These are phyloP conservation scores for Monilinia fructigena DNA, from an alignment of 2,329 filamentous ascomycete genomes.

Conservation along the genomic window DNA sequence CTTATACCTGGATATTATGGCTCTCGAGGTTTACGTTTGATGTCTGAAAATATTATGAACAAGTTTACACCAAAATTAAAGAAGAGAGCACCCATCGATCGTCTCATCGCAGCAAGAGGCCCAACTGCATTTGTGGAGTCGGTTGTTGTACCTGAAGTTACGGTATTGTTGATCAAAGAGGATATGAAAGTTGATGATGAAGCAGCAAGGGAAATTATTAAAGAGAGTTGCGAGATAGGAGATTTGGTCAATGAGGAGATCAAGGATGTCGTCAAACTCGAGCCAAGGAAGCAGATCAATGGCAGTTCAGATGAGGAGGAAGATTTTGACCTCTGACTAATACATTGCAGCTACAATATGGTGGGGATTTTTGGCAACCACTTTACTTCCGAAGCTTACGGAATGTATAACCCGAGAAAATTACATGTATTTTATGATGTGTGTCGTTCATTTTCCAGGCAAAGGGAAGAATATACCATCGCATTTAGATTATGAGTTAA, in stretches of 20 bases:
- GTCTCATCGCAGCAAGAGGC: slow-evolving; percentile 64
- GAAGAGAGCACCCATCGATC: slow-evolving; percentile 60
- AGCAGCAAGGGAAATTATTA: slow-evolving; percentile 39
- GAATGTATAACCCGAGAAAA: neutral
- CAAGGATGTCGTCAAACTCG: slow-evolving; percentile 55
- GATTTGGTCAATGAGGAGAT: slow-evolving; percentile 39
- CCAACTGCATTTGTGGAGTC: slow-evolving; percentile 68
- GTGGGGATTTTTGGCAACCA: neutral
- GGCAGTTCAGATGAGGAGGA: slow-evolving; percentile 35
- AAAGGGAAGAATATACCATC: neutral
- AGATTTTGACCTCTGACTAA: slow-evolving; percentile 8
- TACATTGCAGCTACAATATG: neutral
- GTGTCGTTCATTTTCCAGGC: neutral
- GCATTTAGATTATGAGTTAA: neutral
- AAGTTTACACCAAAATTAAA: slow-evolving; percentile 61
- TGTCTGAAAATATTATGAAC: slow-evolving; percentile 67
- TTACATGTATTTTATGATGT: neutral
- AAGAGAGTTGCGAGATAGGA: slow-evolving; percentile 33
- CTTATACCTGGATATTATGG: slow-evolving; percentile 83
- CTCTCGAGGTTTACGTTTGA: slow-evolving; percentile 65
- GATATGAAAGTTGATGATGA: slow-evolving; percentile 52
- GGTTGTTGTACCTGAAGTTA: slow-evolving; percentile 73
- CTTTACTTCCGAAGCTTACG: neutral
- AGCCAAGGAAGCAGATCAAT: slow-evolving; percentile 47
- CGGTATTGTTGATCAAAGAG: slow-evolving; percentile 55